Evolutionary conservation across 2,329 filamentous ascomycete genomes (phyloP).

Genomic region (Epicoccum sorghinum): DNA sequence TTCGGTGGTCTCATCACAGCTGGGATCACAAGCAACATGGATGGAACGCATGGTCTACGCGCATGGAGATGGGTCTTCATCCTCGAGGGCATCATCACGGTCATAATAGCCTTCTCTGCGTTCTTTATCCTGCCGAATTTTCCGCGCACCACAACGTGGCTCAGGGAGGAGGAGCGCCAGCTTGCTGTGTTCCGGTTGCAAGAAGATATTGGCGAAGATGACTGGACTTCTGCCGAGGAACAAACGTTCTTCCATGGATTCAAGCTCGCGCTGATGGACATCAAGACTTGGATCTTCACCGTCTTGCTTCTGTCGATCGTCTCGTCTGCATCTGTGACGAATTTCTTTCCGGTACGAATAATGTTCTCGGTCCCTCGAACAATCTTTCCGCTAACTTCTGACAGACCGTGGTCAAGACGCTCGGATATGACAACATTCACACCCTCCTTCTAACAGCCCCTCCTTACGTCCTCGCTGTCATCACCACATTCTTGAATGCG

Average conservation of each 20-base stretch:
- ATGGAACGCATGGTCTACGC: conserved; percentile 60
- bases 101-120: conserved; percentile 63
- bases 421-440: conserved; percentile 62
- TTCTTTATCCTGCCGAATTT: conserved; percentile 71
- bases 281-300: conserved; percentile 51
- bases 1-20: conserved; percentile 67
- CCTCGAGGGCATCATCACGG: conserved; percentile 70
- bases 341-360: conserved; percentile 62
- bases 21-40: conserved; percentile 69
- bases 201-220: conserved; percentile 50
- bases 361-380: neutral
- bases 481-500: conserved; percentile 68
- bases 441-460: conserved; percentile 57
- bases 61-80: conserved; percentile 74
- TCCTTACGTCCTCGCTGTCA: conserved; percentile 57
- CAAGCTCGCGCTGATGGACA: conserved; percentile 47
- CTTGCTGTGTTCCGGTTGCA: conserved; percentile 46
- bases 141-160: conserved; percentile 57
- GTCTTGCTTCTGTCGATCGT: conserved; percentile 49
- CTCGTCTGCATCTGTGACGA: conserved; percentile 47
- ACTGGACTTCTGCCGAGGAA: conserved; percentile 44
- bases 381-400: neutral
- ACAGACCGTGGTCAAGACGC: conserved; percentile 61
- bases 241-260: conserved; percentile 49
- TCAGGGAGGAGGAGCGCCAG: conserved; percentile 48